Percentiles rank a stretch among this genome's conserved stretches.
phyloP scores from a whole-genome alignment of 371 early-diverging fungal species.

The Syncephalis plumigaleata region DNA sequence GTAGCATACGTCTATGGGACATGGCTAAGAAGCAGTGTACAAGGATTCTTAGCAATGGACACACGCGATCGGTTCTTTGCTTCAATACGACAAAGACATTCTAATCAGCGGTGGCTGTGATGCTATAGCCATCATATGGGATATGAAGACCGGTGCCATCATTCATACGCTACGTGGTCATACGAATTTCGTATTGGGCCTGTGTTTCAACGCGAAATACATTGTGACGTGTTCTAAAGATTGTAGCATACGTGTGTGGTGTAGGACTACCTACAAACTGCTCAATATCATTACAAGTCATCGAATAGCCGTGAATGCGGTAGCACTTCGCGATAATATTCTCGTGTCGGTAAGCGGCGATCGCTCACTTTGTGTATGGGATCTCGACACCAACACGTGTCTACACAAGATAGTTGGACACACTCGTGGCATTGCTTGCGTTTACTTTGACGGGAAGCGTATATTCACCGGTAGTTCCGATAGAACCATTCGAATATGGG shows the following conservation, averaged over 20 bases:
- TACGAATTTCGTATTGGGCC: constrained; percentile 43
- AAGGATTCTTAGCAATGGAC: constrained; percentile 51
- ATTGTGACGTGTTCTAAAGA: constrained; percentile 83
- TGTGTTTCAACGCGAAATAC: constrained; percentile 34
- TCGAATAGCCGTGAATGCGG: constrained; percentile 61
- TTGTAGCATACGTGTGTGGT: constrained; percentile 67
- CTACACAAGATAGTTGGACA: constrained; percentile 30
- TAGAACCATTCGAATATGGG: constrained; percentile 70
- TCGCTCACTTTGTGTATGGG: constrained; percentile 47
- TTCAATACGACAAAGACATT: constrained; percentile 54
- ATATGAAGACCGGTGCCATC: constrained; percentile 38
- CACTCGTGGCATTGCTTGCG: constrained; percentile 61
- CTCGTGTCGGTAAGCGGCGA: constrained; percentile 70
- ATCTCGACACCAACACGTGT: constrained; percentile 32
- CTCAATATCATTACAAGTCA: constrained; percentile 25
- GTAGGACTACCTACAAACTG: constrained; percentile 24
- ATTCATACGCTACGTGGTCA: constrained; percentile 40
- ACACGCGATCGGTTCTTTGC: constrained; percentile 67
- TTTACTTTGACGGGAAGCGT: constrained; percentile 52
- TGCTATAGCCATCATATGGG: constrained; percentile 59
- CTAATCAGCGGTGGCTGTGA: constrained; percentile 79
- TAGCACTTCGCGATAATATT: constrained; percentile 32
- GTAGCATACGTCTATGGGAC: constrained; percentile 70
- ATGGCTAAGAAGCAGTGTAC: constrained; percentile 30
- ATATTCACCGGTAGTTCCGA: constrained; percentile 75